phyloP scores from a whole-genome alignment of 2,329 filamentous ascomycete species.

The Hymenoscyphus occultus region DNA sequence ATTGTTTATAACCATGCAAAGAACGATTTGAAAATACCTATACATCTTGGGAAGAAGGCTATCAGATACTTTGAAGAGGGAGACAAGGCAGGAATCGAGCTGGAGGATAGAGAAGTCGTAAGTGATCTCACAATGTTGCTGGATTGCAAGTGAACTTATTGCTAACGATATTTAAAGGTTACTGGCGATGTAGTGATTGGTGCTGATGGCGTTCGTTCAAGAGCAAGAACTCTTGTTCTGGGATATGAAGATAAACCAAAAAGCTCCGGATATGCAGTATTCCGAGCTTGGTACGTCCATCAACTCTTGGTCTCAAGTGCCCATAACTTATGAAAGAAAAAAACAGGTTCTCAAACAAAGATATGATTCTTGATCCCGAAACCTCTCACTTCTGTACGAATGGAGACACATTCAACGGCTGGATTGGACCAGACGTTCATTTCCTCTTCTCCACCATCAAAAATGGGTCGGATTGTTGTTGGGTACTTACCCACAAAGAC shows the following conservation, averaged over 20 bases:
- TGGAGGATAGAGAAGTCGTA: slow-evolving; percentile 38
- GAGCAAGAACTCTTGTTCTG: slow-evolving; percentile 49
- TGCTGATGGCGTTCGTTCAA: slow-evolving; percentile 54
- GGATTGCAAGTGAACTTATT: slow-evolving; percentile 15
- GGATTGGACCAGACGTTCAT: slow-evolving; percentile 45
- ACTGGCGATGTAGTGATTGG: slow-evolving; percentile 51
- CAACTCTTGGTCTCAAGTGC: background rate
- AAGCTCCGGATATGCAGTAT: slow-evolving; percentile 51
- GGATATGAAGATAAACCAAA: slow-evolving; percentile 50
- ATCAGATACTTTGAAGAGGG: slow-evolving; percentile 49
- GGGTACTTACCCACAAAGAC: slow-evolving; percentile 50
- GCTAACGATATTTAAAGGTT: slow-evolving; percentile 28
- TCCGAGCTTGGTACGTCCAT: slow-evolving; percentile 48
- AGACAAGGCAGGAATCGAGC: slow-evolving; percentile 43
- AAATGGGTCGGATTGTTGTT: slow-evolving; percentile 50
- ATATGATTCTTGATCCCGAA: slow-evolving; percentile 36
- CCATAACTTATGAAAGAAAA: background rate
- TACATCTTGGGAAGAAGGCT: slow-evolving; percentile 51
- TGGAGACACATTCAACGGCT: slow-evolving; percentile 27
- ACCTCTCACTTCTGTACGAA: slow-evolving; percentile 24
- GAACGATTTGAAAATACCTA: slow-evolving; percentile 45
- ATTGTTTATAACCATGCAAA: slow-evolving; percentile 51
- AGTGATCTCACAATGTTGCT: slow-evolving; percentile 4
- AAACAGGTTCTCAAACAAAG: slow-evolving; percentile 45
- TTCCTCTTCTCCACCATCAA: slow-evolving; percentile 53